Base-by-base conservation (phyloP, 2,329 filamentous ascomycete species). In the Neodidymelliopsis sp. region DNA sequence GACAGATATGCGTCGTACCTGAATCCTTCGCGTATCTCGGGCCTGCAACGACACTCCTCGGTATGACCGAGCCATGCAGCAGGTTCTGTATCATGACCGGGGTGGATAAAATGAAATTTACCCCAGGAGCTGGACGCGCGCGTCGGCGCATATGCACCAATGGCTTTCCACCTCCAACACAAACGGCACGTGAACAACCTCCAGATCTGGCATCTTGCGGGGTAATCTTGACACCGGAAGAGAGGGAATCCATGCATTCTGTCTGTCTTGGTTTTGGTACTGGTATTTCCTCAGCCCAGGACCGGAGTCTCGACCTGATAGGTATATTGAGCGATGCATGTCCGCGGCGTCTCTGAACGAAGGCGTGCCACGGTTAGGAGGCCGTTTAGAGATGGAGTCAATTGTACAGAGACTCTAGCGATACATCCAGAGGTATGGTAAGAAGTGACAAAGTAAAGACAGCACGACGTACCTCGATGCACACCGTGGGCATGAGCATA, bases 21-120 rank as follows among this genome's bases (percentile, higher is more conserved):
- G 25, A 29, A 34, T 25, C 13, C 9, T 40, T 34, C 29, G 16
- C 28, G 29, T 27, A 7, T 25, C 18, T 30, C 27, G 39, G 39
- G 44, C 34, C 41, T 28, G 22, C 29, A 31, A 13, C 9, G 29
- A 19, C 8, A 16, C 8, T 10, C 11, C 18, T 41, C 35, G 47
- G 35, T 13, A 23, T 41, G 40, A 12, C 47, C 47, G 47, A 41
- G 8, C 4, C 18, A 25, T 27, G 23, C 30, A 37, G 39, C 28
- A 19, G 2, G 15, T 7, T 13, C 16, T 12, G 34, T 23, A n/a
- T 36, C 35, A 36, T 20, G 29, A 15, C 13, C 35, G 22, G 40
- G 28, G 15, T 50, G 40, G 47, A 5, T 41, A 40, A 40, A 40
- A 7, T 41, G 36, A 20, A 45, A 45, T 50, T 45, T 50, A 39